Base-by-base conservation (phyloP, 345 rosid genomes). In the Syzygium aqueum region DNA sequence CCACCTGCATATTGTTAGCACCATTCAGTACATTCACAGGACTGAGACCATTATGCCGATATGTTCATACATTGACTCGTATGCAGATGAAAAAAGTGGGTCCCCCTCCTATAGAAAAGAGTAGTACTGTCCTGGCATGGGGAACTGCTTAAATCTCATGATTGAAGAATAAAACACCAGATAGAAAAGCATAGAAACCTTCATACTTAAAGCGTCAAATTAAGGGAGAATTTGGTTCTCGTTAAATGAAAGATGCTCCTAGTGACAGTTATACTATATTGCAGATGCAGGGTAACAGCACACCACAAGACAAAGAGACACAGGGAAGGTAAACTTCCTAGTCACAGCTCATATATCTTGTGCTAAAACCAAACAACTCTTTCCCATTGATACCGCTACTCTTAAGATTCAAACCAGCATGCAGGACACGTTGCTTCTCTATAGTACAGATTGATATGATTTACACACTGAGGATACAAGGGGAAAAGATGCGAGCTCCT, bases 1-100 rank as follows among this genome's bases (percentile, higher is more conserved):
- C 99, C 98, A 97, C 93, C 99, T 97, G 93, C 88, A 88, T 25
- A 84, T 23, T 51, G 67, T 40, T 21, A 67, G 50, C 63, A 50
- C 61, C 84, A 51, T 56, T 78, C 22, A 27, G 46, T 30, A 61
- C 57, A 78, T 73, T 88, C 84, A 23, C 25, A 19, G 65, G 67
- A 61, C 27, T 57, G 12, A 83, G 54, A 77, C 84, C 46, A 65
- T 17, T 33, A 73, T 10, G 14, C 80, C 19, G 0, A 33, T 12
- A 9, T 33, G 80, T 73, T 53, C 19, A 59, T 8, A 80, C 51
- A 49, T 57, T 25, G 22, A 86, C 53, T 86, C 40, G 19, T 46
- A 33, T 73, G 25, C 80, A 33, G 19, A 73, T 33, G 46, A 73
- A 65, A 63, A 16, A 30, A 65, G 77, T 65, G 30, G 11, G 77